Percentiles rank a stretch among this genome's conserved stretches.
These are phyloP conservation scores for Candida golubevii DNA, from an alignment of 805 yeast species.

Conservation along the genomic window DNA sequence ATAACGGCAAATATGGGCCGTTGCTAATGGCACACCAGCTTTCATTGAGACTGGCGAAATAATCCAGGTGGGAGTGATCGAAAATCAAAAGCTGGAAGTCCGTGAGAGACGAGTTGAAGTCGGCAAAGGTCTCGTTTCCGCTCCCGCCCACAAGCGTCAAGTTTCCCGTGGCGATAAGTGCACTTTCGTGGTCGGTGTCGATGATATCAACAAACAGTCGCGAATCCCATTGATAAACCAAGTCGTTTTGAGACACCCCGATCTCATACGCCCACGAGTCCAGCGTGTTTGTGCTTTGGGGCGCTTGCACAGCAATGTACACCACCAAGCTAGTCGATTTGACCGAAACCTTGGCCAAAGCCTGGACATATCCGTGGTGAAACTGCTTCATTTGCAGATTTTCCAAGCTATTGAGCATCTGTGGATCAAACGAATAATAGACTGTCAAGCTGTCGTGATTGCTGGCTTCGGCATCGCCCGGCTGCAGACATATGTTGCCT, in stretches of 20 bases:
- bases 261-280: slow-evolving; percentile 60
- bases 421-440: slow-evolving; percentile 36
- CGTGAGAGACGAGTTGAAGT: slow-evolving; percentile 24
- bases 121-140: slow-evolving; percentile 1
- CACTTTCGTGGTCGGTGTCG: slow-evolving; percentile 68
- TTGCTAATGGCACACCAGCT: slow-evolving; percentile 71
- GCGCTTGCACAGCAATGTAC: slow-evolving; percentile 39
- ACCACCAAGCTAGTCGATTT: slow-evolving; percentile 13
- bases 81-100: slow-evolving; percentile 46
- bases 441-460: slow-evolving; percentile 29
- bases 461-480: slow-evolving; percentile 18
- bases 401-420: slow-evolving; percentile 28
- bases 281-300: slow-evolving; percentile 32
- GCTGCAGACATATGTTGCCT: slow-evolving; percentile 46
- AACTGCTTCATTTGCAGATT: slow-evolving; percentile 28
- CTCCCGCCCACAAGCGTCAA: slow-evolving; percentile 22
- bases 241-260: slow-evolving; percentile 59
- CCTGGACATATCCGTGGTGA: slow-evolving; percentile 36
- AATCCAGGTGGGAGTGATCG: slow-evolving; percentile 32
- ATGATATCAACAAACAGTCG: slow-evolving; percentile 51
- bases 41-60: slow-evolving; percentile 38
- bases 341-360: slow-evolving; percentile 33
- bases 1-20: slow-evolving; percentile 40
- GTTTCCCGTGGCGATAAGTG: slow-evolving; percentile 59
- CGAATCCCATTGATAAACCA: slow-evolving; percentile 68